A percentile compares a stretch with the other conserved stretches of the same genome.
These are phyloP conservation scores for Echria macrotheca DNA, from an alignment of 495 filamentous ascomycete genomes.

Conservation along the genomic window DNA sequence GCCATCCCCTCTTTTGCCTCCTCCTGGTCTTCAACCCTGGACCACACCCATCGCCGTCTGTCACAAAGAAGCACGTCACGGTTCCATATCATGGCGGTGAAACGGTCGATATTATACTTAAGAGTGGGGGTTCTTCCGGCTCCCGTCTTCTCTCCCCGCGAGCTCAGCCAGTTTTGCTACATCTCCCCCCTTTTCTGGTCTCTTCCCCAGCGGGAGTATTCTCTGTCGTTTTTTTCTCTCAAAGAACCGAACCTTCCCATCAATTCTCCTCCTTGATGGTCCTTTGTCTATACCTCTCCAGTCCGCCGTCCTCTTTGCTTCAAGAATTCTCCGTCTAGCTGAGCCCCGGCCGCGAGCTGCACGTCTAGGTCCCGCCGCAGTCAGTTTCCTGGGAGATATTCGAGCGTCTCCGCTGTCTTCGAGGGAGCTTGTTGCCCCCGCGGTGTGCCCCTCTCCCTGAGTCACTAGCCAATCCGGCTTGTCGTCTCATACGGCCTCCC, in stretches of 20 bases:
- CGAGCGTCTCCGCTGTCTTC: too few species aligned
- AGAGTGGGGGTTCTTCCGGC: conserved; percentile 23
- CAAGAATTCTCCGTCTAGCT: too few species aligned
- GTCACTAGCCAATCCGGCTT: conserved; percentile 21
- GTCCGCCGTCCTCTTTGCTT: conserved; percentile 10
- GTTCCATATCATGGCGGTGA: conserved; percentile 24
- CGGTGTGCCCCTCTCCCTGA: conserved; percentile 21
- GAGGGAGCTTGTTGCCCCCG: too few species aligned
- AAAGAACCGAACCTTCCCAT: background rate
- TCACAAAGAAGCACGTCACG: conserved; percentile 28
- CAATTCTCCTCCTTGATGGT: conserved; percentile 7
- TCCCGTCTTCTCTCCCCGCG: conserved; percentile 11
- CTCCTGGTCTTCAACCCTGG: conserved; percentile 13
- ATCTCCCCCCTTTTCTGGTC: conserved; percentile 6
- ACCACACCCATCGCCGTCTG: conserved; percentile 22
- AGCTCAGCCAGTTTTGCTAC: conserved; percentile 17
- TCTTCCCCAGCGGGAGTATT: background rate
- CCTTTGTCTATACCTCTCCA: too few species aligned
- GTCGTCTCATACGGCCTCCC: conserved; percentile 1
- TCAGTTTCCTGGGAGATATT: background rate
- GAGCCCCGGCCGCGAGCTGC: too few species aligned
- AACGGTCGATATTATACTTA: conserved; percentile 25
- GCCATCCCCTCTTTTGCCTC: conserved; percentile 15
- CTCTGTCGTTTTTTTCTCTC: background rate
- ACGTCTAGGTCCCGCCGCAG: conserved; percentile 16